Base-by-base conservation (phyloP, 495 filamentous ascomycete genomes). In the Thermothielavioides terrestris region DNA sequence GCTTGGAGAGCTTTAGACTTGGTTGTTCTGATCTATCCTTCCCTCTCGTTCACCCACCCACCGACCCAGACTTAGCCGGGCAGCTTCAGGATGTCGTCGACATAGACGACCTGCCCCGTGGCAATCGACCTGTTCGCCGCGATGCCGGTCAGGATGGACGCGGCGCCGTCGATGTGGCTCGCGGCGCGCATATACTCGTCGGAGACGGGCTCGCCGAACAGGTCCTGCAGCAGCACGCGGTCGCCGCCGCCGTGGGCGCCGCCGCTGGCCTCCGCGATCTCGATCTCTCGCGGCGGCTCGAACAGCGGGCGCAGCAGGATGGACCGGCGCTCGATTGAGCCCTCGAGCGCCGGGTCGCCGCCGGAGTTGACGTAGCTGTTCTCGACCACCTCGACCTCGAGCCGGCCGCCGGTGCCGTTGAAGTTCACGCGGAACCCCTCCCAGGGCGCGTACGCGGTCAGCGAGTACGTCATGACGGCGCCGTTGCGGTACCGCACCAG, bases 141-240 rank as follows among this genome's bases (percentile, higher is more conserved):
- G 53, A 81, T 77, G 0, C 77, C 78, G 0, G 76, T 79, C 52
- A 78, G 30, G 36, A 81, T 79, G 5, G 74, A 77, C 52, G 70
- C 62, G 0, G 75, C 77, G 3, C 77, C 78, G 49, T 81, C 76
- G 9, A 79, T 53, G 59, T 79, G 74, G 44, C 66, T 68, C 22
- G 70, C 71, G 2, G 66, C 69, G 1, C 68, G 54, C 60, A 66
- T 67, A 49, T 68, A 70, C 61, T 70, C 63, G 38, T 73, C 70
- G 18, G 62, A 55, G 9, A 60, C 59, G 3, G 62, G 63, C 58
- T 68, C 65, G 7, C 70, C 68, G 49, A 75, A 73, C 37, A 74
- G 42, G 34, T 75, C 72, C 41, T 70, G 66, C 43, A 75, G 44
- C 49, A 75, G 42, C 36, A 75, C 67, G 7, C 56, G 62, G 39